Base-by-base conservation (phyloP, 495 filamentous ascomycete species). In the Thermochaetoides thermophila region DNA sequence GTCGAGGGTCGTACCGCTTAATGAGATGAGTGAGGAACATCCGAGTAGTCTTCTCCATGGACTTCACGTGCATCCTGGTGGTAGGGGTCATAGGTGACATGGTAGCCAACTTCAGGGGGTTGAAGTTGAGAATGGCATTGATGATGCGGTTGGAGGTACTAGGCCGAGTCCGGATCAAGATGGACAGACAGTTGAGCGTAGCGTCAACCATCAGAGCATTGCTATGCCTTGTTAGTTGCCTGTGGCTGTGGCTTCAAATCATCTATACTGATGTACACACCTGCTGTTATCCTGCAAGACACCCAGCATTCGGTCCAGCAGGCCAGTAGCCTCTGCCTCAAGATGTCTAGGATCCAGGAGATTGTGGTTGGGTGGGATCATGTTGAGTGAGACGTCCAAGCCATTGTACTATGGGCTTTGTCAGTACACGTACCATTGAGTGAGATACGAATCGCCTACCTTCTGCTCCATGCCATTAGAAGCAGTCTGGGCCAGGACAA, bases 1-100 rank as follows among this genome's bases (percentile, higher is more conserved):
- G 18, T 31, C 15, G 2, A 5, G 8, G 21, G 31, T 27, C 57
- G 34, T 67, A 86, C 81, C 74, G 71, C 57, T 80, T 82, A 35
- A 74, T 58, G 21, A 94, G 59, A 51, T 94, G 84, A 23, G 79
- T 66, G 11, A 96, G 64, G 24, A 99, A 55, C 36, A 80, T 71
- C 35, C 84, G 71, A 1, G 81, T 80, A 11, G 89, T 99, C 40
- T 89, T 79, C 52, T 89, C 89, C 74, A 96, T 89, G 1, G 85
- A 93, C 56, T 79, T 83, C 31, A 94, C 63, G 25, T 83, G 71
- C 22, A 99, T 74, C 33, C 78, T 84, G 20, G 70, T 67, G 47
- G 76, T 80, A 3, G 81, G 67, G 1, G 80, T 86, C 59, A 91
- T 69, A 10, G 83, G 78, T 5, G 72, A 70, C 42, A 71, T 76